A percentile compares a stretch with the other conserved stretches of the same genome.
These are phyloP conservation scores for Phoma sp. DNA, from an alignment of 2,329 filamentous ascomycete genomes.

Conservation along the genomic window DNA sequence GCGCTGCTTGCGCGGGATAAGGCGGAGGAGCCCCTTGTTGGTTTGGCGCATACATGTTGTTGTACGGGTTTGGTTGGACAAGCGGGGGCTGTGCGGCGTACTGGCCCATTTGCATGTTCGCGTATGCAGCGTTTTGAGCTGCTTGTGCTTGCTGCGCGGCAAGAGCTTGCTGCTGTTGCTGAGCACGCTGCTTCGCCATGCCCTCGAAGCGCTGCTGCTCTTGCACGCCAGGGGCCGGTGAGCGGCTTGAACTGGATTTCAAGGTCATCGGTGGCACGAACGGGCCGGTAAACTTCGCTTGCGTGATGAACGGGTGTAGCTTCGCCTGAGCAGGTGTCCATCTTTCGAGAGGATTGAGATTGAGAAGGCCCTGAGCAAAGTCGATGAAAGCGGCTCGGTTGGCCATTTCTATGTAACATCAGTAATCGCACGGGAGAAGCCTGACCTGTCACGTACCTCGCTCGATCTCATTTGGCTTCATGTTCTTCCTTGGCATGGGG, in stretches of 20 bases:
- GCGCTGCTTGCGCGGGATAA: constrained; percentile 73
- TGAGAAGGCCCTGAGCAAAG: constrained; percentile 90
- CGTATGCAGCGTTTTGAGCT: constrained; percentile 70
- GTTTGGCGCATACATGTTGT: constrained; percentile 73
- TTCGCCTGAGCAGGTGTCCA: constrained; percentile 99
- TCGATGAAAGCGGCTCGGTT: constrained; percentile 98
- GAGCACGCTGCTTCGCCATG: constrained; percentile 86
- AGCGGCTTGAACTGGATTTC: constrained; percentile 84
- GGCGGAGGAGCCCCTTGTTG: constrained; percentile 77
- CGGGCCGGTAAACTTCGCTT: constrained; percentile 94
- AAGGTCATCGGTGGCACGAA: constrained; percentile 98
- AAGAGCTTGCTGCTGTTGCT: constrained; percentile 57
- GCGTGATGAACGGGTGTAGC: constrained; percentile 96
- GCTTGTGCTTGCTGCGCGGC: constrained; percentile 63
- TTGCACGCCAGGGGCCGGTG: constrained; percentile 89
- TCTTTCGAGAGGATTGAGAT: constrained; percentile 92
- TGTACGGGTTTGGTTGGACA: constrained; percentile 72
- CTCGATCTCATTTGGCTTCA: constrained; percentile 97
- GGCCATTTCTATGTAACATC: constrained; percentile 79
- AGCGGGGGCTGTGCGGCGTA: constrained; percentile 56
- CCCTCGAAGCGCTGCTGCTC: constrained; percentile 96
- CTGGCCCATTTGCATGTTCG: constrained; percentile 64
- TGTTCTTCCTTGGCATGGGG: constrained; percentile 98
- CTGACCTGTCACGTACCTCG: constrained; percentile 68
- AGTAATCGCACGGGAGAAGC: background rate